Base-by-base conservation (phyloP, 306 rosid species). In the Medicago arabica region DNA sequence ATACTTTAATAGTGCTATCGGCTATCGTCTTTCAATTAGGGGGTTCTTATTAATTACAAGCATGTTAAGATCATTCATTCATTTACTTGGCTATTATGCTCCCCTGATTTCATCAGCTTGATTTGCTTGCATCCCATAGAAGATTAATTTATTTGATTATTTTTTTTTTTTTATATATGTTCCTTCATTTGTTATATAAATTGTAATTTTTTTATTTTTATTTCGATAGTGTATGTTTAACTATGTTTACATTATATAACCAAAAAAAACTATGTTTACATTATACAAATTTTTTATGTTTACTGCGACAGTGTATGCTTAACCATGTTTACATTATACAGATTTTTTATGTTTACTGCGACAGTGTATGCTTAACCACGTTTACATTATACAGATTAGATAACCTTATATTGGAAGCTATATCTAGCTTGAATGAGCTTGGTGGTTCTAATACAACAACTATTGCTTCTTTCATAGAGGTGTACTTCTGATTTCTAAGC, bases 371-470 rank as follows among this genome's bases (percentile, higher is more conserved):
- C 60, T 21, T 58, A 62, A 38, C 46, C 19, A 19, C 74, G 61
- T 58, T 67, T 77, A 67, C 38, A 64, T 62, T 84, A 64, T 75
- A 61, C 84, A 92, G 99, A 82, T 76, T 95, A 83, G 99, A 95
- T 80, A 87, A 80, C 83, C 96, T 95, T 80, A 87, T 95, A 53
- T 85, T 88, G 82, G 99, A 95, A 80, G 97, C 99, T 17, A 88
- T 95, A 40, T 73, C 85, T 79, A 83, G 75, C 81, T 80, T 95
- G 85, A 89, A 84, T 83, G 99, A 95, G 86, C 84, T 81, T 31
- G 88, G 93, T 40, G 97, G 99, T 63, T 92, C 99, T 75, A 92
- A 90, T 78, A 95, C 89, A 88, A 92, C 97, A 49, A 57, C 87
- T 60, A 95, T 95, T 80, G 89, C 92, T 23, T 75, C 93, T 16